Evolutionary conservation across 441 rosid species (phyloP), one percentile per base, ranked within the genome.

Genomic region (Pelargonium australe): DNA sequence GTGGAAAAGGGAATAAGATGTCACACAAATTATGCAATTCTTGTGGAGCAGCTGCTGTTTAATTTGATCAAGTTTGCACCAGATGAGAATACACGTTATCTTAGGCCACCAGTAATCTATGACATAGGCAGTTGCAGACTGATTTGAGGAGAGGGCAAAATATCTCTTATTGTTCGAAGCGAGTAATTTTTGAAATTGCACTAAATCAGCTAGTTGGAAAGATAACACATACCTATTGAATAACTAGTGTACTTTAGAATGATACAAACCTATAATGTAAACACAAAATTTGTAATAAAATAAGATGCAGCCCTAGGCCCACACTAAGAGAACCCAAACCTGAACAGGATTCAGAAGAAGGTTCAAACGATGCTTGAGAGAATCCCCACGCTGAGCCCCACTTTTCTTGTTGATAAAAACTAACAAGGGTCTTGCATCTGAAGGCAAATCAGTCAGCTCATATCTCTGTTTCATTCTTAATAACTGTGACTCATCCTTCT

Each of bases 401-500:
- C 97, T 94, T 84, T 91, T 91, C 83, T 94, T 91, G 79, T 94
- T 91, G 75, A 91, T 83, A 77, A 94, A 94, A 80, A 91, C 99
- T 75, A 94, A 73, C 78, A 94, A 81, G 0, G 96, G 96, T 73
- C 97, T 87, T 70, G 96, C 84, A 81, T 91, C 97, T n/a, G 92
- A 75, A 72, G 96, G 96, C 69, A 95, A 80, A 72, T 95, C 96
- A 69, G 83, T 80, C 79, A 95, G 75, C 80, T 91, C 97, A 79
- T 88, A 85, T 80, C 84, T 86, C 73, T 87, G 96, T 72, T 84
- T 91, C 80, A 84, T 80, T 65, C 87, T 74, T 78, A 90, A 72
- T 9, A 81, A 74, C 25, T 80, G 90, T 77, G 86, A 69, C 16
- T 91, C 98, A 58, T 89, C 94, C 83, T 85, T 90, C 81, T 79